These are phyloP conservation scores for Trypanosoma caninum DNA, from an alignment of 208 protist species.

Conservation along the genomic window DNA sequence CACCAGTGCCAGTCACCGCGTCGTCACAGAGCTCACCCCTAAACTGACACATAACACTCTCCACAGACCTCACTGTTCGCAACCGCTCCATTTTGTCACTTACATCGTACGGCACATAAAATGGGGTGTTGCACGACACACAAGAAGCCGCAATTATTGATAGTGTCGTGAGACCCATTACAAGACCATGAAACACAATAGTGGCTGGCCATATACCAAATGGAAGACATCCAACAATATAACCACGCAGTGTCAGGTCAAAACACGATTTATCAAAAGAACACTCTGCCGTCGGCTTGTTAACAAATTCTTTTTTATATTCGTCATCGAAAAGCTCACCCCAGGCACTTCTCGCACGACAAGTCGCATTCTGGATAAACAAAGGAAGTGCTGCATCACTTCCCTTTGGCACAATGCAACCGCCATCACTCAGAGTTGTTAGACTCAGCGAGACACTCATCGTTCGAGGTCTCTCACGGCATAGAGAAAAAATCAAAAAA, in stretches of 20 bases:
- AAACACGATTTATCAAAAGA: slow-evolving; percentile 35
- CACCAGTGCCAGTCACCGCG: slow-evolving; percentile 50
- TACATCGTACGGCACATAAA: slow-evolving; percentile 64
- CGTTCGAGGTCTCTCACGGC: slow-evolving; percentile 56
- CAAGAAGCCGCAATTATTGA: slow-evolving; percentile 62
- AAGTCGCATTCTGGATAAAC: slow-evolving; percentile 25
- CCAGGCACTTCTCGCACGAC: slow-evolving; percentile 35
- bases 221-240: slow-evolving; percentile 59
- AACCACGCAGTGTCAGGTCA: slow-evolving; percentile 61
- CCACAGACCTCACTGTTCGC: slow-evolving; percentile 25
- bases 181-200: slow-evolving; percentile 65
- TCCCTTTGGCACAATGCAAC: slow-evolving; percentile 47
- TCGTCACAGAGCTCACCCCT: slow-evolving; percentile 60
- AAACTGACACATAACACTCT: slow-evolving; percentile 46
- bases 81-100: slow-evolving; percentile 31
- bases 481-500: slow-evolving; percentile 59
- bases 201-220: slow-evolving; percentile 52
- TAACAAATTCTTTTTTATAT: slow-evolving; percentile 13
- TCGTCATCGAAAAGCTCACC: slow-evolving; percentile 37
- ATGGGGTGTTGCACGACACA: slow-evolving; percentile 58
- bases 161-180: slow-evolving; percentile 67
- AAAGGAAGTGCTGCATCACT: slow-evolving; percentile 39
- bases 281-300: too few species aligned
- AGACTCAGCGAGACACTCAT: slow-evolving; percentile 58
- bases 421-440: slow-evolving; percentile 54